Evolutionary conservation across 1,284 basidiomycete genomes (phyloP), one percentile per base, ranked within the genome.

Genomic region (Amylostereum chailletii): DNA sequence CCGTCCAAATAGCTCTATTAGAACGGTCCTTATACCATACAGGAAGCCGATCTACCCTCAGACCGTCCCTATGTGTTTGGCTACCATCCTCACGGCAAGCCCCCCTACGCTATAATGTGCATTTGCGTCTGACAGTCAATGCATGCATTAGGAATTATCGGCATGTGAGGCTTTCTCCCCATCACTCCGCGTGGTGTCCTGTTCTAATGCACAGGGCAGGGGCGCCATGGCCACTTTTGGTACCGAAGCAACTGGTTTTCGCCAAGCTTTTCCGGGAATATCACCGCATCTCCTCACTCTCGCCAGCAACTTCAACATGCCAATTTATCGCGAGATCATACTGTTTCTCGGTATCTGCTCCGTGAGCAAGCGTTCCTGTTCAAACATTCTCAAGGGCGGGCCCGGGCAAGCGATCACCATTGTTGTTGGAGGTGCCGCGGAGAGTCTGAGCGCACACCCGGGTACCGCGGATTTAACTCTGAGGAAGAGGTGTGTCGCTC

Each of bases 51-150:
- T 56, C 76, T 99, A 36, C 92, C 94, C 1, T 71, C 93, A 9
- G 90, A 96, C 65, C 73, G 92, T 53, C 86, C 90, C 31, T 99
- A 99, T 69, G 77, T 99, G 27, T 99, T 99, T 69, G 96, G 93
- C 11, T 96, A 96, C 67, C 94, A 97, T 68, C 94, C 94, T 11
- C 94, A 97, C 66, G 94, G 92, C 88, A 56, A 50, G 79, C 64
- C 44, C 27, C 41, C 27, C 27, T 10, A 45, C 47, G 46, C 31
- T 38, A 26, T 27, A 33, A 33, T 32, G 45, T 48, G 26, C 11
- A 32, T 37, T 27, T 45, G 26, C 46, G 32, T 34, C 47, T 33
- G 34, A 39, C 43, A 36, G 42, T 41, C 46, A 40, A 40, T 27
- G 34, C 46, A 43, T 46, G 11, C 31, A 37, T 11, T 50, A 87